These are phyloP conservation scores for bread wheat (Triticum aestivum) DNA, from an alignment of 176 grass and related monocot genomes.

Conservation along the genomic window DNA sequence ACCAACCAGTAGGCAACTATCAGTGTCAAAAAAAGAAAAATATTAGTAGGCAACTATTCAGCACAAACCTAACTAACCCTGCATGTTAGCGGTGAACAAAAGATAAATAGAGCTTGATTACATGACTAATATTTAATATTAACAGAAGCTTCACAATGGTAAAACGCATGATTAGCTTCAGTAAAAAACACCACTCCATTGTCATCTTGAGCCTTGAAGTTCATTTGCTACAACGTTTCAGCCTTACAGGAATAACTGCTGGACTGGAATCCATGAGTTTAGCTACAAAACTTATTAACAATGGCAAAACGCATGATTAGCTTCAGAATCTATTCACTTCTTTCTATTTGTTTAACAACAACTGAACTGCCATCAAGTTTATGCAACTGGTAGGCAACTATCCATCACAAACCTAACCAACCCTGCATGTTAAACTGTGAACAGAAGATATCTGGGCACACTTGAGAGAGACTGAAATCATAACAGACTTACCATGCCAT, in stretches of 20 bases:
- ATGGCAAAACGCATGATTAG: no score
- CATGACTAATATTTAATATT: neutral
- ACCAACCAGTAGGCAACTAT: neutral
- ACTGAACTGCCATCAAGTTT: neutral
- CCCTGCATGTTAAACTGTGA: neutral
- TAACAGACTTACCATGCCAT: conserved; percentile 21
- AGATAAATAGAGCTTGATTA: neutral
- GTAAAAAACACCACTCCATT: neutral
- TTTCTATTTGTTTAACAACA: neutral
- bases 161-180: neutral
- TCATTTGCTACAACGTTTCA: neutral
- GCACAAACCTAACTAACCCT: neutral
- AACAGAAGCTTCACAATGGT: neutral
- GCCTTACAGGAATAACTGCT: neutral
- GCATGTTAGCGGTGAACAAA: neutral
- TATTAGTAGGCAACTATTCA: neutral
- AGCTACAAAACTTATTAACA: neutral
- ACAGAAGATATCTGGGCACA: neutral
- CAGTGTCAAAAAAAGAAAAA: no score
- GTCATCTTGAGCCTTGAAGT: neutral
- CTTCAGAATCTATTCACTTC: neutral
- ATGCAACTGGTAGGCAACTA: neutral
- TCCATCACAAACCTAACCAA: neutral
- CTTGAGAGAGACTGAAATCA: neutral
- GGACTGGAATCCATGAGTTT: neutral